Evolutionary conservation across 257 asterid species (phyloP).

Genomic region (Solanum lignicaule): DNA sequence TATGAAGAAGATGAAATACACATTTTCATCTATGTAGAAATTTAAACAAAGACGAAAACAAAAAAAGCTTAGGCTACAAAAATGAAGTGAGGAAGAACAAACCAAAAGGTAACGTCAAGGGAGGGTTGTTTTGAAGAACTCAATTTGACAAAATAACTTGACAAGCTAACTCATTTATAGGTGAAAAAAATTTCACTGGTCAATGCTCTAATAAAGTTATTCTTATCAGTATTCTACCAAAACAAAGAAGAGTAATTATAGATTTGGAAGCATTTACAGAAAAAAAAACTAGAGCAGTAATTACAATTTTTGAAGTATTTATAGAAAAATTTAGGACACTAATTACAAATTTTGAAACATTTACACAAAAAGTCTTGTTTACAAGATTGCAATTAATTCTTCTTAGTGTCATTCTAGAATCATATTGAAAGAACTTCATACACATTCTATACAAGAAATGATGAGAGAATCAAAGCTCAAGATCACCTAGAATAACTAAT

Average conservation of each 20-base stretch:
- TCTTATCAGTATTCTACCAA: constrained; percentile 16
- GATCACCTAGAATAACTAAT: background rate
- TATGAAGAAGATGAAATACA: background rate
- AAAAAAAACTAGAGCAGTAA: background rate
- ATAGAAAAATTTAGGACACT: background rate
- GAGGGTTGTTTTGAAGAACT: background rate
- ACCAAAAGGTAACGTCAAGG: background rate
- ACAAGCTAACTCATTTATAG: background rate
- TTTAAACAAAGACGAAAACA: background rate
- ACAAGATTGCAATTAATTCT: background rate
- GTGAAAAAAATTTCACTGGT: background rate
- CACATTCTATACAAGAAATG: constrained; percentile 17
- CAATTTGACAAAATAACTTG: background rate
- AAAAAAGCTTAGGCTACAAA: background rate
- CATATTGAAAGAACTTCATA: constrained; percentile 6
- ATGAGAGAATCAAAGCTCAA: constrained; percentile 16
- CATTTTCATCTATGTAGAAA: background rate
- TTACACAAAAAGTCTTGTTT: constrained; percentile 5
- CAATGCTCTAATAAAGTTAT: constrained; percentile 13
- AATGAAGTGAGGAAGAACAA: background rate
- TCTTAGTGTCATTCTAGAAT: background rate
- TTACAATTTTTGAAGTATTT: background rate
- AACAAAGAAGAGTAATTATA: constrained; percentile 15
- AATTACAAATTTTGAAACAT: constrained; percentile 17
- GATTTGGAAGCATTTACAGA: constrained; percentile 16